These are phyloP conservation scores for Gonapodya prolifera DNA, from an alignment of 192 early-diverging fungal species.

Conservation along the genomic window DNA sequence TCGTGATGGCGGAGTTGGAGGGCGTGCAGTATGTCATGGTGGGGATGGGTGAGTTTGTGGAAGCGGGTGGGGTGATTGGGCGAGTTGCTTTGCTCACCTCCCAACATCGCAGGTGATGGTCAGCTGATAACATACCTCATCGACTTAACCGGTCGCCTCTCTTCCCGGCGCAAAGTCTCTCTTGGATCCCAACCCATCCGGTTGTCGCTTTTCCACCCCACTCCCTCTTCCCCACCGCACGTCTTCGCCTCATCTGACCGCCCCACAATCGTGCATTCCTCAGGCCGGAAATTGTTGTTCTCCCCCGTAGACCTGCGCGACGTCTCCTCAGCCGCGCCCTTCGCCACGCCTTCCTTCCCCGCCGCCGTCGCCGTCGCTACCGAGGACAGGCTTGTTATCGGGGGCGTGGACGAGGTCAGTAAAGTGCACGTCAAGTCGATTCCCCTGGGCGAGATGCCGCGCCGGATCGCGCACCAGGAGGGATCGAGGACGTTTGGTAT, in stretches of 20 bases:
- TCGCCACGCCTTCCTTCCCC: too few species aligned
- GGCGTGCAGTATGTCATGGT: conserved; percentile 56
- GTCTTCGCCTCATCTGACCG: conserved; percentile 76
- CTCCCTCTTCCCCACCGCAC: conserved; percentile 17
- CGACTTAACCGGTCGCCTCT: conserved; percentile 23
- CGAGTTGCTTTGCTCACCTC: too few species aligned
- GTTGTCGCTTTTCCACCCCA: conserved; percentile 37
- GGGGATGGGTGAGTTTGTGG: conserved; percentile 58
- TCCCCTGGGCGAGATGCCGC: conserved; percentile 49
- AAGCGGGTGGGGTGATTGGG: too few species aligned
- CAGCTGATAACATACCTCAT: conserved; percentile 60
- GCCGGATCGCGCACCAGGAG: conserved; percentile 54
- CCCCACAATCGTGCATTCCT: conserved; percentile 62
- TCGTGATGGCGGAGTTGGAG: conserved; percentile 41
- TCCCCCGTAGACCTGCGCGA: too few species aligned
- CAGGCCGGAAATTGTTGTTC: conserved; percentile 51
- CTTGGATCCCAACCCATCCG: conserved; percentile 65
- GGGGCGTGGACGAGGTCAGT: conserved; percentile 66
- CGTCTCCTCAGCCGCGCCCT: too few species aligned
- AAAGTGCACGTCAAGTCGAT: conserved; percentile 67
- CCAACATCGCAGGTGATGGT: conserved; percentile 55
- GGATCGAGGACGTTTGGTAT: conserved; percentile 45
- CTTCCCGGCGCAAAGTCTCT: conserved; percentile 42
- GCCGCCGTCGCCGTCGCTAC: conserved; percentile 52
- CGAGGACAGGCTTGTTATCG: conserved; percentile 47